Evolutionary conservation across 805 yeast species (phyloP).

Genomic region (Ogataea polymorpha): DNA sequence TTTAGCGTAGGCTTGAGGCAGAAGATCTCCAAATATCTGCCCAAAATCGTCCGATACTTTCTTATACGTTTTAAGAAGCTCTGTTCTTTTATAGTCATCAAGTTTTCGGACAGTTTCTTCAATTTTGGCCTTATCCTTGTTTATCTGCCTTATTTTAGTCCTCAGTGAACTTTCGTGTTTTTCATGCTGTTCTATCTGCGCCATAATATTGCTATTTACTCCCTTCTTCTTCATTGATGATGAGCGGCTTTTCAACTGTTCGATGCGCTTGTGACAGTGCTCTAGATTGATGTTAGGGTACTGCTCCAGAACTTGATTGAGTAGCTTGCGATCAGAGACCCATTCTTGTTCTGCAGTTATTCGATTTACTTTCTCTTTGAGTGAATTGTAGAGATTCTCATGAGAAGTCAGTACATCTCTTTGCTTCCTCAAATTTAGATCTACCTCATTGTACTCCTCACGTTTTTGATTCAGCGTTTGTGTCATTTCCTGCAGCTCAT

Average conservation of each 20-base stretch:
- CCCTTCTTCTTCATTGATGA: constrained; percentile 68
- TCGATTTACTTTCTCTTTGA: constrained; percentile 40
- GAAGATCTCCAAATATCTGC: constrained; percentile 76
- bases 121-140: constrained; percentile 83
- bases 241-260: constrained; percentile 54
- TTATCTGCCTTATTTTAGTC: constrained; percentile 81
- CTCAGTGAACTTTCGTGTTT: constrained; percentile 76
- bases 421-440: constrained; percentile 52
- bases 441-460: constrained; percentile 44
- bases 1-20: constrained; percentile 89
- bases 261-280: constrained; percentile 57
- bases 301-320: constrained; percentile 54
- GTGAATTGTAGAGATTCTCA: constrained; percentile 23
- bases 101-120: constrained; percentile 81
- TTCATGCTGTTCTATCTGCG: constrained; percentile 87
- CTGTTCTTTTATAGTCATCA: constrained; percentile 80
- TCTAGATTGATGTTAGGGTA: constrained; percentile 61
- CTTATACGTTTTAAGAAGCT: constrained; percentile 78
- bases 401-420: constrained; percentile 45
- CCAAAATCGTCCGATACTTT: constrained; percentile 91
- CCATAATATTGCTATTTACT: constrained; percentile 83
- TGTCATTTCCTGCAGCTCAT: constrained; percentile 65
- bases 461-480: constrained; percentile 41
- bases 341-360: constrained; percentile 62
- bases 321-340: constrained; percentile 64